A percentile compares a stretch with the other conserved stretches of the same genome.
Conservation (phyloP, 169 alveolate genomes). For the Cryptosporidium muris region DNA sequence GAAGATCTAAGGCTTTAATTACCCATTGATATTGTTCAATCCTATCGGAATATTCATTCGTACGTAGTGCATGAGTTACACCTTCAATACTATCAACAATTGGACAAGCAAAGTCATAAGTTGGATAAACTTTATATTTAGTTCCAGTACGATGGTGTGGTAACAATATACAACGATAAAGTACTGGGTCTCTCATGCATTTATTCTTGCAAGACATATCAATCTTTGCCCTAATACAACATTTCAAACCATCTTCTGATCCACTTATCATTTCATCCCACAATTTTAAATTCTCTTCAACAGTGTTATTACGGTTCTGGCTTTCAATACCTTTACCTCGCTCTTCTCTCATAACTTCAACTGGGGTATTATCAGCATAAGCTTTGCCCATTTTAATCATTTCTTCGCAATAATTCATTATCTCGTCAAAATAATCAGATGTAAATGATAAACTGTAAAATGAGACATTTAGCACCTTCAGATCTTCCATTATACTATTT, state of each 20-base stretch:
- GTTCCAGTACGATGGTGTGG: conserved; percentile 94
- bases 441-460: conserved; percentile 91
- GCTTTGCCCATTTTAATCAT: conserved; percentile 90
- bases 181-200: conserved; percentile 98
- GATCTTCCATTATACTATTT: conserved; percentile 91
- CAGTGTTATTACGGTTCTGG: conserved; percentile 81
- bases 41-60: conserved; percentile 97
- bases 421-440: conserved; percentile 92
- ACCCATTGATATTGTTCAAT: conserved; percentile 95
- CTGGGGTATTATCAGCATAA: conserved; percentile 96
- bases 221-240: conserved; percentile 97
- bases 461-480: conserved; percentile 86
- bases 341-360: conserved; percentile 94
- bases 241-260: conserved; percentile 85
- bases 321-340: conserved; percentile 95
- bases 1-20: conserved; percentile 82
- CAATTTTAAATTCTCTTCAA: conserved; percentile 90
- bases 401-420: conserved; percentile 86
- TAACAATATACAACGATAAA: conserved; percentile 90
- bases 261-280: conserved; percentile 91
- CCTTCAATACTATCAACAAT: conserved; percentile 96
- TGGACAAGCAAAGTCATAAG: conserved; percentile 99
- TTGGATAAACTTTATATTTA: conserved; percentile 95
- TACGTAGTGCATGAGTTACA: conserved; percentile 97
- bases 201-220: conserved; percentile 92